Evolutionary conservation across 129 eudicot species (phyloP), one percentile per base, ranked within the genome.

Genomic region (Lonicera japonica): DNA sequence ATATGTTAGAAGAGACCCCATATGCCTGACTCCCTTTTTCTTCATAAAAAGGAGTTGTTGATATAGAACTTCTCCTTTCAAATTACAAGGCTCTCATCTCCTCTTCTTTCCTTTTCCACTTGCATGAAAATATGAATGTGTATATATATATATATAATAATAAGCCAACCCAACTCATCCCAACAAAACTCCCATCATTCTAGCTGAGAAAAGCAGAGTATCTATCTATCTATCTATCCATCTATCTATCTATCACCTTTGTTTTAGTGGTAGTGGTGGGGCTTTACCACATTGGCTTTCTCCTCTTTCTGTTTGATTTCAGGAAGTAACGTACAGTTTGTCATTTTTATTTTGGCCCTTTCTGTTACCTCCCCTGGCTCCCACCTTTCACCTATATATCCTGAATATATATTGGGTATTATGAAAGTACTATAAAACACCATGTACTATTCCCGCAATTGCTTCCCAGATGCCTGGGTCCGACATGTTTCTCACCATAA

Each of bases 161-260:
- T 29, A 29, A 29, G 4, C 36, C 36, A 29, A 29, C 36, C 36
- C 36, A 29, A 29, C 36, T 8, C n/a, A 21, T 1, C 36, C 8
- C 19, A 56, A 22, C 17, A 22, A 56, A 23, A 10, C 60, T 15
- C 60, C 60, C 60, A 56, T 56, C 39, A 56, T 56, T 56, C 38
- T 24, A 18, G 60, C 60, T 56, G 36, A 56, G 36, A 56, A 56
- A 56, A 56, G 34, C 17, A 56, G 60, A 56, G 60, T 11, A 56
- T 56, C 56, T 52, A 43, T 38, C 43, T 4, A 5, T n/a, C n/a
- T n/a, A n/a, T n/a, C n/a, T n/a, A n/a, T n/a, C n/a, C n/a, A n/a
- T n/a, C n/a, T 11, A 56, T 56, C 56, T 52, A 43, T 29, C 36
- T 29, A 29, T 29, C 36, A 29, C 50, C 50, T 43, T 52, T n/a